Evolutionary conservation across 192 early-diverging fungal genomes (phyloP), one percentile per base, ranked within the genome.

Genomic region (Backusella tarrabulga): DNA sequence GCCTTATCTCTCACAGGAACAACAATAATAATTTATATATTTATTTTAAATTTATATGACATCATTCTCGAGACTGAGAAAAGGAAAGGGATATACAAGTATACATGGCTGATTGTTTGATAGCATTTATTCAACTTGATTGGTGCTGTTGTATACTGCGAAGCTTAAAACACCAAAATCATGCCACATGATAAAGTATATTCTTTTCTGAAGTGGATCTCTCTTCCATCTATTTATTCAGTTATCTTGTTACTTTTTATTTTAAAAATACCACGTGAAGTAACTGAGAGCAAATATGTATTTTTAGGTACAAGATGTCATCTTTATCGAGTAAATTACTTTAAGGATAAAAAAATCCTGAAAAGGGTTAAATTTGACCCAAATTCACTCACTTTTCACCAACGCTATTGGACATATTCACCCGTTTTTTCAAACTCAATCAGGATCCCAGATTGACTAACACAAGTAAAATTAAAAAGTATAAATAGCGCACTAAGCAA

Each of bases 381-480:
- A 63, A 63, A 12, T 21, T 26, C 23, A 29, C 56, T 50, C 19
- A 50, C 11, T 8, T 26, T 63, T 63, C 23, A 23, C 11, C 11
- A 63, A 63, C 1, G 29, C 23, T 23, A 63, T 63, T 63, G 56
- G 56, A 4, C 12, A 63, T 26, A 11, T 63, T 29, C 3, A 63
- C 56, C 56, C 56, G 56, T 29, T 29, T 63, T 56, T 63, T 60
- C 2, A 63, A 63, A 63, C 56, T 63, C 56, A 63, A 63, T 29
- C 26, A 63, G 26, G 56, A 26, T 63, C 23, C 56, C 23, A 63
- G 56, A 29, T 63, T 63, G 23, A 14, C 8, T 63, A 63, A 3
- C 56, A 63, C 56, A 63, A 26, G 56, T 63, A 63, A 63, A 63
- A 63, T 63, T 63, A 63, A 63, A 56, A 63, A 63, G 56, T 63